Evolutionary conservation across 805 yeast genomes (phyloP), one percentile per base, ranked within the genome.

Genomic region (Ogataea corticis): DNA sequence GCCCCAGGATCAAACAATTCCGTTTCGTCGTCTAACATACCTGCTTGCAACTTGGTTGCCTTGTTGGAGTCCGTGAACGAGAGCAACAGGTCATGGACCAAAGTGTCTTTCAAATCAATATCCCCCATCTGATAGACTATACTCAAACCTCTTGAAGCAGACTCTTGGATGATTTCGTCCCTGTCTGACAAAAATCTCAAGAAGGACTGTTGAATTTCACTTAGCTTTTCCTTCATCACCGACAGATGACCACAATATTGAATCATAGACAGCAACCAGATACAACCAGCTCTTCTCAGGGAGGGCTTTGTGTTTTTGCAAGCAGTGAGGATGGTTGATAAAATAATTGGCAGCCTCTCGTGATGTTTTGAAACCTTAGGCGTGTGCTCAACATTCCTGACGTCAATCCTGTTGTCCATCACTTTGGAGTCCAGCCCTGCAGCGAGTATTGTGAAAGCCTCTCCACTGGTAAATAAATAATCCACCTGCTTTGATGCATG

Each of bases 131-230:
- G 96, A 58, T 87, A 92, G 4, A 90, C 76, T 14, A 91, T 68
- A 51, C 91, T 80, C 42, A 92, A 71, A 2, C 97, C 99, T 54
- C 96, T 74, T 0, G 96, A 82, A 0, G 98, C 97, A 11, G 94
- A 78, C 49, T 92, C 97, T 59, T 92, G 97, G n/a, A 90, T 72
- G 15, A 90, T 65, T 25, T 91, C 97, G 60, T 92, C 97, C 41
- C 83, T 71, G 51, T 86, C 94, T 0, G 87, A 82, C 44, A 92
- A 70, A 58, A 87, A 87, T 48, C 77, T 75, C 86, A 89, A 81
- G 56, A 92, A 91, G 0, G 85, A 68, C 3, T 76, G 59, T 61
- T 92, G 97, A 34, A 90, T 79, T 18, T 76, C 76, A n/a, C 79
- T 67, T 0, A 88, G 71, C 4, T 66, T 67, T 0, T 58, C 65